phyloP scores from a whole-genome alignment of 108 stramenopile species.

The Cyclotella baltica region DNA sequence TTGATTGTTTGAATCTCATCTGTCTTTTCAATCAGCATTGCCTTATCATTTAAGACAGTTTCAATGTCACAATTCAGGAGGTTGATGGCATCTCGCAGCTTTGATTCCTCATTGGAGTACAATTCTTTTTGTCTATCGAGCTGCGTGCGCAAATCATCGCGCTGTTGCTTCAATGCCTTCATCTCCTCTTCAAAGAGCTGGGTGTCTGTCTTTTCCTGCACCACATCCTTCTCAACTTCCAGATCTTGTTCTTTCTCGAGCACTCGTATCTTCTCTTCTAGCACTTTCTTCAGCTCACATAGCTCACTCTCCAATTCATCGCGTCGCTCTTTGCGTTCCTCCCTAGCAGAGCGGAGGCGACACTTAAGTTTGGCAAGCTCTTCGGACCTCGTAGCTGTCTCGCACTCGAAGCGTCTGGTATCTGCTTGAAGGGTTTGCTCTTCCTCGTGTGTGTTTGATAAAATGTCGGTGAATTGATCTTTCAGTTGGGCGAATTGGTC shows the following conservation, averaged over 20 bases:
- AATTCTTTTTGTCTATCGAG: neutral
- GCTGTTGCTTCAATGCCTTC: conserved; percentile 9
- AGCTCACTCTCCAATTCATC: conserved; percentile 31
- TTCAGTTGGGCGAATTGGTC: conserved; percentile 3
- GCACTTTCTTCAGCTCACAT: neutral
- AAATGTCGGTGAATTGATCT: neutral
- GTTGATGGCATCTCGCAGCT: conserved; percentile 2
- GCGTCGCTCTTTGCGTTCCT: conserved; percentile 30
- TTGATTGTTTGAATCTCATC: conserved; percentile 18
- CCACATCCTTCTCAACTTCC: neutral
- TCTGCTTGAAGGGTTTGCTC: conserved; percentile 27
- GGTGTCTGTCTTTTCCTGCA: neutral
- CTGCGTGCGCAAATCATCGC: conserved; percentile 9
- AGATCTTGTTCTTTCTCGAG: conserved; percentile 7
- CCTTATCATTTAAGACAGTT: conserved; percentile 1
- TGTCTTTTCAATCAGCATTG: neutral
- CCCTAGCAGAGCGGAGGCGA: conserved; percentile 2
- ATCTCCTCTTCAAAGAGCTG: conserved; percentile 19
- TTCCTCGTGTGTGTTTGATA: conserved; percentile 15
- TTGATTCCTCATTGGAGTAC: conserved; percentile 14
- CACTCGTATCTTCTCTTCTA: conserved; percentile 13
- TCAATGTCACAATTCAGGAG: conserved; percentile 11
- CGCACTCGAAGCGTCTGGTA: conserved; percentile 16
- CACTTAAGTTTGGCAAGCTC: conserved; percentile 21
- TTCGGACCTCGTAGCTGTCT: conserved; percentile 21